Conservation (phyloP, 345 rosid species). For the Pugionium dolabratum region DNA sequence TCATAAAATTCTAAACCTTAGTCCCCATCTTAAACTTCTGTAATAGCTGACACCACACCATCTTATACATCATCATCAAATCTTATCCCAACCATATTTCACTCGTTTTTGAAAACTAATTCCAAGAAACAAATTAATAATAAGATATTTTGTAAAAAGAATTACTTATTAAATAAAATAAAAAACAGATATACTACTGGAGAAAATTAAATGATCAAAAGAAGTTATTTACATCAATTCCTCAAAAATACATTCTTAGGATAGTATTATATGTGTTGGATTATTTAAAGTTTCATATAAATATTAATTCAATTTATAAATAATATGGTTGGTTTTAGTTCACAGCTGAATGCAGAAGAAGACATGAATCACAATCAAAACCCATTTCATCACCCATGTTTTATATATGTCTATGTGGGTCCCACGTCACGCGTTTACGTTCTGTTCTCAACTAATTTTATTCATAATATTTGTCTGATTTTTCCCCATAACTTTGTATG, state of each 20-base stretch:
- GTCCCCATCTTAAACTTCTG: too few relatives aligned
- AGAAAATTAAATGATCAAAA: neutral
- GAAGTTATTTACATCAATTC: neutral
- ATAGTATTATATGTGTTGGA: neutral
- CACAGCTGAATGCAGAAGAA: constrained; percentile 35
- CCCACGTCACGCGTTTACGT: constrained; percentile 39
- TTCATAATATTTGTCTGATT: constrained; percentile 34
- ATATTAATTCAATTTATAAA: too few relatives aligned
- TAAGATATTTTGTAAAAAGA: too few relatives aligned
- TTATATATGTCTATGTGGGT: constrained; percentile 31
- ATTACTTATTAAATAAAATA: too few relatives aligned
- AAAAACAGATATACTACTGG: neutral
- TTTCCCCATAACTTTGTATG: constrained; percentile 34
- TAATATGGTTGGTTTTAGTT: constrained; percentile 4
- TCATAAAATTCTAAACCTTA: too few relatives aligned
- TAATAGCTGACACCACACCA: too few relatives aligned
- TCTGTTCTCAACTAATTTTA: constrained; percentile 5
- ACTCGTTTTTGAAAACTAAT: too few relatives aligned
- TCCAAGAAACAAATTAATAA: too few relatives aligned
- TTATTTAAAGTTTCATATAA: neutral
- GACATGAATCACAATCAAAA: constrained; percentile 36
- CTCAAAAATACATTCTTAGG: neutral
- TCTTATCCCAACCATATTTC: neutral
- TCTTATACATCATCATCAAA: neutral
- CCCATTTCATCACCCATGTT: constrained; percentile 46